Percentiles rank a stretch among this genome's conserved stretches.
These are phyloP conservation scores for Colletotrichum endophyticum DNA, from an alignment of 2,329 filamentous ascomycete genomes.

Conservation along the genomic window DNA sequence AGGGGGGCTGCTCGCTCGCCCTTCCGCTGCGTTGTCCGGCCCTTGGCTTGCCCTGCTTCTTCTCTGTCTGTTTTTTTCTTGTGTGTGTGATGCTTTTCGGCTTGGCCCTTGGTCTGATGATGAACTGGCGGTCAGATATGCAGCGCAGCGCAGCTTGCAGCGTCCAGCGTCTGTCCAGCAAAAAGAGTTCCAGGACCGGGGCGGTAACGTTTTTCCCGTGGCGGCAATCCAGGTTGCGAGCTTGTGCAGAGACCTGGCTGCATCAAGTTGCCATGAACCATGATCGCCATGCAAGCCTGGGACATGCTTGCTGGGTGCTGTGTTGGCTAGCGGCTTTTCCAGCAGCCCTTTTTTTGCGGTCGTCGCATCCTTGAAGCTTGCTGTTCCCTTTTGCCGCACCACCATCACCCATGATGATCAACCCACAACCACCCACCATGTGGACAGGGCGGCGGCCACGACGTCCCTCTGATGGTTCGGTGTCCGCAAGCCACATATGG, in stretches of 20 bases:
- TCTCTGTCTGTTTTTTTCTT: background rate
- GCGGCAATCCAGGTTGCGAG: constrained; percentile 26
- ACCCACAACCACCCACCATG: background rate
- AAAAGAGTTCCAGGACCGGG: constrained; percentile 26
- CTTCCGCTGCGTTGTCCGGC: background rate
- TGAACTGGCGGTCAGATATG: constrained; percentile 57
- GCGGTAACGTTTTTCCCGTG: constrained; percentile 26
- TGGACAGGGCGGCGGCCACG: background rate
- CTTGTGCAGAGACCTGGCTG: constrained; percentile 28
- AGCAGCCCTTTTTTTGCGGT: background rate
- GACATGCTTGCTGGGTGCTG: constrained; percentile 19
- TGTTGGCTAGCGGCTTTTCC: constrained; percentile 16
- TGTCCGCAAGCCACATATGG: constrained; percentile 9
- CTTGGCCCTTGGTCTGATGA: constrained; percentile 28
- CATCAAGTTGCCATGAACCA: constrained; percentile 42
- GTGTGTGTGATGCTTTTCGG: background rate
- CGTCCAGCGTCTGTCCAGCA: constrained; percentile 19
- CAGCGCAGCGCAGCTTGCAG: constrained; percentile 27
- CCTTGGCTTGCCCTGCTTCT: background rate
- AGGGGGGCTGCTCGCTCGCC: background rate
- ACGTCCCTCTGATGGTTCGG: background rate
- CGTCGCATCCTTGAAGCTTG: background rate
- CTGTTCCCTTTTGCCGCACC: constrained; percentile 5
- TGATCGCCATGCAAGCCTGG: constrained; percentile 35
- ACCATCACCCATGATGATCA: background rate